Base-by-base conservation (phyloP, 148 eudicot genomes). In the Nyssa sinensis region DNA sequence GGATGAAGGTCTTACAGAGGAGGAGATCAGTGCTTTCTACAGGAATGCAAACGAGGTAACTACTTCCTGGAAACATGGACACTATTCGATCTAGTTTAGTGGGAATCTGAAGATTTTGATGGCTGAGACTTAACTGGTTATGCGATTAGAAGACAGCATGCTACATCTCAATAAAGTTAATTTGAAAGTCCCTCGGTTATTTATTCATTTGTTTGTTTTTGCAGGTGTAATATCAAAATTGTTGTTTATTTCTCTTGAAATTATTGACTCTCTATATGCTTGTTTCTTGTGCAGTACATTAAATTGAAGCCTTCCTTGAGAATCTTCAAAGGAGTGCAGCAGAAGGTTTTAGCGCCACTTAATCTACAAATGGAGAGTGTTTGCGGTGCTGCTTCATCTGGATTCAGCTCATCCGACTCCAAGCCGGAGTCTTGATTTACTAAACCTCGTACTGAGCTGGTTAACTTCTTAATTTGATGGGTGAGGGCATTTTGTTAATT, bases 1-100 rank as follows among this genome's bases (percentile, higher is more conserved):
- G 69, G 85, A 80, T 25, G 83, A 74, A 60, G 88, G 81, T 34
- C 86, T 85, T 68, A 85, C 88, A n/a, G 88, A 80, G 62, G 88
- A 85, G 71, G 88, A 85, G 76, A 85, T 85, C 66, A 80, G 58
- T 82, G 70, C 81, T 59, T 85, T 82, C 80, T 71, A 51, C 69
- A 77, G 39, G 71, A 78, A 79, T 27, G 33, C 71, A n/a, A 74
- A 37, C 74, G 81, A 81, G 79, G 83, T 82, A 82, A 25, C n/a
- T n/a, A n/a, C n/a, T n/a, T n/a, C n/a, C n/a, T 29, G 23, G 6
- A 51, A 49, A n/a, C 9, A 37, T 12, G 12, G 33, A n/a, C 16
- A 25, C n/a, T 55, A 49, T 14, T 62, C 4, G 34, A 49, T 32
- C 31, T 10, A 21, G 12, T 14, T 12, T 44, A 44, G 16, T 14